Conservation (phyloP, 306 rosid species). For the Begonia loranthoides region DNA sequence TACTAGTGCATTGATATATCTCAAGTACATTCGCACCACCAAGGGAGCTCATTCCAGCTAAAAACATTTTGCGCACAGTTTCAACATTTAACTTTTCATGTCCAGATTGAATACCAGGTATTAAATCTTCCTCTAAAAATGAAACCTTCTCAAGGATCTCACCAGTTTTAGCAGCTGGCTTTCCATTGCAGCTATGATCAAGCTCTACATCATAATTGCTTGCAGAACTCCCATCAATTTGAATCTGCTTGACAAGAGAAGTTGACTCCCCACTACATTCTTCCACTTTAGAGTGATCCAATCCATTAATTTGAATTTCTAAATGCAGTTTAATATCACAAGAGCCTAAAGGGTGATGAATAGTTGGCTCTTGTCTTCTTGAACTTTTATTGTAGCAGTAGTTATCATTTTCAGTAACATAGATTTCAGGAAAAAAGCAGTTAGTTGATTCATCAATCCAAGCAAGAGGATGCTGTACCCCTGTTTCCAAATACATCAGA, state of each 20-base stretch:
- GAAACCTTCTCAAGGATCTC: neutral
- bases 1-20: slow-evolving; percentile 27
- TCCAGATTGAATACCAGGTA: slow-evolving; percentile 7
- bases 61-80: slow-evolving; percentile 45
- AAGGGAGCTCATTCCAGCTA: slow-evolving; percentile 30
- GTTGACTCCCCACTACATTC: slow-evolving; percentile 82
- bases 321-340: slow-evolving; percentile 51
- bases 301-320: slow-evolving; percentile 73
- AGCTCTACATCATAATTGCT: slow-evolving; percentile 27
- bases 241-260: slow-evolving; percentile 27
- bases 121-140: neutral
- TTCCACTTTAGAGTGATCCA: slow-evolving; percentile 22
- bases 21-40: slow-evolving; percentile 32
- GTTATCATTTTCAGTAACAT: slow-evolving; percentile 20
- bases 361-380: neutral
- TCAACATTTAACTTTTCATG: slow-evolving; percentile 30
- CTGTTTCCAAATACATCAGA: slow-evolving; percentile 54
- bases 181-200: slow-evolving; percentile 43
- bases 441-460: slow-evolving; percentile 76
- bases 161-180: slow-evolving; percentile 2
- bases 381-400: neutral
- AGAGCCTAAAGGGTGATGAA: slow-evolving; percentile 26
- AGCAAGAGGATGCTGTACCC: slow-evolving; percentile 55
- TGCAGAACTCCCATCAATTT: slow-evolving; percentile 25
- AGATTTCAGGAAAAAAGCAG: slow-evolving; percentile 82